Conservation (phyloP, 139 green algal genomes). For the Ettlia oleoabundans region DNA sequence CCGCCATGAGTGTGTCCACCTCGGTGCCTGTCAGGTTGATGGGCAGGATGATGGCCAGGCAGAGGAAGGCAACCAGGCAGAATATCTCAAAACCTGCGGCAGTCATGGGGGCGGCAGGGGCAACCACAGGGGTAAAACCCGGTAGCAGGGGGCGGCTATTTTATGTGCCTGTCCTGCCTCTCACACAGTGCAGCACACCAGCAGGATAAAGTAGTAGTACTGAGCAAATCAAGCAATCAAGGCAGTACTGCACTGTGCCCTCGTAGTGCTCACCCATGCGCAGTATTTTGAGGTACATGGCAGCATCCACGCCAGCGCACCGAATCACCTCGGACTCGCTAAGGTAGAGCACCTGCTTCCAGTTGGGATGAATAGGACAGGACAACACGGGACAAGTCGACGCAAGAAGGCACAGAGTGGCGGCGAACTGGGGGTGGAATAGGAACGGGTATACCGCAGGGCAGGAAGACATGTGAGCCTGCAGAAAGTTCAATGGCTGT, state of each 20-base stretch:
- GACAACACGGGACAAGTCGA: too few species aligned
- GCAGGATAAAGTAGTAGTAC: too few species aligned
- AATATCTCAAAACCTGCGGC: slow-evolving; percentile 14
- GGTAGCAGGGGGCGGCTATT: too few species aligned
- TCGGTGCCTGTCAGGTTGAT: slow-evolving; percentile 36
- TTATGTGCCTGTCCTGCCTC: too few species aligned
- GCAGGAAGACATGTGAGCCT: too few species aligned
- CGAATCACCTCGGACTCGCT: slow-evolving; percentile 34
- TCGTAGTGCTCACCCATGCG: slow-evolving; percentile 25
- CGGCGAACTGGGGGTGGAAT: too few species aligned
- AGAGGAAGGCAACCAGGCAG: background rate
- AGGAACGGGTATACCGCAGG: too few species aligned
- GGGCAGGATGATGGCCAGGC: slow-evolving; percentile 40
- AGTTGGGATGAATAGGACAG: too few species aligned
- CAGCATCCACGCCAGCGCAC: slow-evolving; percentile 30
- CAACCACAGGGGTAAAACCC: background rate
- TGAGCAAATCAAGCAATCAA: background rate
- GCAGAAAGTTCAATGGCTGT: too few species aligned
- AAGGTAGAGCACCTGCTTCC: slow-evolving; percentile 30
- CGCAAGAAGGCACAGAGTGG: too few species aligned
- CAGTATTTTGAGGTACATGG: slow-evolving; percentile 44
- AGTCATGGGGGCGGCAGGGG: background rate
- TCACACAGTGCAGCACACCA: too few species aligned
- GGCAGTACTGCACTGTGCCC: background rate
- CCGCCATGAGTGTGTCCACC: slow-evolving; percentile 34